Percentiles rank a stretch among this genome's conserved stretches.
Evolutionary conservation across 352 stramenopile species (phyloP).

Genomic region (Pythium dissotocum): DNA sequence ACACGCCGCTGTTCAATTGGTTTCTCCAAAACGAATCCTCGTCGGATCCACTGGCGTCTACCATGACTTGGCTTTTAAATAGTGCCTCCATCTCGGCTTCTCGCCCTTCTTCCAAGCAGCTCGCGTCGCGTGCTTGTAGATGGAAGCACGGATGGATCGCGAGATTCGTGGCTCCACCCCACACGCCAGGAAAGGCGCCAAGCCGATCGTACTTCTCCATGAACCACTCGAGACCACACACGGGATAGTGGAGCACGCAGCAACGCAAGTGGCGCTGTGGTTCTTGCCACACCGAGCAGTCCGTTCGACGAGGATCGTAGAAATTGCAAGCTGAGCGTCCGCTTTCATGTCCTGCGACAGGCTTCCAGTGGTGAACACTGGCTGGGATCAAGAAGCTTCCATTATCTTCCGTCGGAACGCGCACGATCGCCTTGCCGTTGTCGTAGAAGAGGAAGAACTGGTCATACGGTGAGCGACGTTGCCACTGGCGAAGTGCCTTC

Average conservation of each 20-base stretch:
- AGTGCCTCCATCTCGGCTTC: conserved; percentile 15
- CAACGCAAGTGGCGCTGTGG: neutral
- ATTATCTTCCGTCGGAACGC: conserved; percentile 11
- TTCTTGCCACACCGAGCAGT: conserved; percentile 18
- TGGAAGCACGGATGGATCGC: conserved; percentile 46
- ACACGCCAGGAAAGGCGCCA: conserved; percentile 29
- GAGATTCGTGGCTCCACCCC: conserved; percentile 26
- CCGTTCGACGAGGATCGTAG: conserved; percentile 30
- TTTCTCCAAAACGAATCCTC: conserved; percentile 22
- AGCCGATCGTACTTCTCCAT: conserved; percentile 41
- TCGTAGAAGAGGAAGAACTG: conserved; percentile 56
- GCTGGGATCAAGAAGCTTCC: neutral
- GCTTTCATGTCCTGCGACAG: neutral
- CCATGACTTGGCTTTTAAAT: conserved; percentile 33
- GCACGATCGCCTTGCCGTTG: conserved; percentile 45
- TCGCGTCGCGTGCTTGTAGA: conserved; percentile 33
- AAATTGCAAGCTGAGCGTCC: conserved; percentile 26
- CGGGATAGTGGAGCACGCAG: conserved; percentile 39
- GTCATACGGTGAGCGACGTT: conserved; percentile 21
- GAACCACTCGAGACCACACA: conserved; percentile 45
- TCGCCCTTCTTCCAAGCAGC: neutral
- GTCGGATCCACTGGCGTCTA: conserved; percentile 6
- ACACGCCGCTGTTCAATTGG: conserved; percentile 33
- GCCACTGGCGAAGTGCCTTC: conserved; percentile 30
- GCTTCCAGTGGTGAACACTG: conserved; percentile 44